Conservation (phyloP, 2,329 filamentous ascomycete genomes). For the Monilinia aucupariae region DNA sequence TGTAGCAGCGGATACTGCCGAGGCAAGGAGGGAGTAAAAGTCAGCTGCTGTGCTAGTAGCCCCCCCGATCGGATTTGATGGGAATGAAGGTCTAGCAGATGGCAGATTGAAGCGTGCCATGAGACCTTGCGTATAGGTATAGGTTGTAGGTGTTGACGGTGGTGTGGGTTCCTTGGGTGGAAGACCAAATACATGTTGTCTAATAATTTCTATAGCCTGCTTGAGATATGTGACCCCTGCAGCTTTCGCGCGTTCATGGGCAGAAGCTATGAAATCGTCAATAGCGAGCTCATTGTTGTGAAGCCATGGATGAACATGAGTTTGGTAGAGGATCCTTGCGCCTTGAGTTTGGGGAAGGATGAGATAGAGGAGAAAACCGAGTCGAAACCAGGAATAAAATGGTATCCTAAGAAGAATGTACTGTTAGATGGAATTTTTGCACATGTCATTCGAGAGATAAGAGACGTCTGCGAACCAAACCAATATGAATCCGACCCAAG, state of each 20-base stretch:
- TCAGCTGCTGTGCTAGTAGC: conserved; percentile 50
- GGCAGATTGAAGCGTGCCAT: conserved; percentile 85
- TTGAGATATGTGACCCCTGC: conserved; percentile 73
- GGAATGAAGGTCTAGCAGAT: conserved; percentile 52
- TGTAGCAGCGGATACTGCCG: conserved; percentile 56
- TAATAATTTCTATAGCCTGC: conserved; percentile 63
- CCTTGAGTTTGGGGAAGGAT: conserved; percentile 97
- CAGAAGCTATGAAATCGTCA: conserved; percentile 78
- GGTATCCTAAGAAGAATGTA: conserved; percentile 57
- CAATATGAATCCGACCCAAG: conserved; percentile 81
- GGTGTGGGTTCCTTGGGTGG: conserved; percentile 48
- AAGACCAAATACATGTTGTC: conserved; percentile 73
- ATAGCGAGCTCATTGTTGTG: conserved; percentile 81
- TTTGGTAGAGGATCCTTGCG: conserved; percentile 77
- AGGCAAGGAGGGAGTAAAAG: conserved; percentile 71
- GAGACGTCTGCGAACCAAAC: conserved; percentile 53
- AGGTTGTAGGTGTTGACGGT: conserved; percentile 43
- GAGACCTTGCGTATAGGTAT: conserved; percentile 70
- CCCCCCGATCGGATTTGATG: conserved; percentile 31
- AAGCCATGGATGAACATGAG: conserved; percentile 82
- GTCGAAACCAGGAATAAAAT: conserved; percentile 87
- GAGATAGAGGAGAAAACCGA: conserved; percentile 84
- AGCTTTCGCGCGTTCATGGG: conserved; percentile 71
- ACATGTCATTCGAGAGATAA: background rate
- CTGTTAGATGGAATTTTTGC: background rate